These are phyloP conservation scores for Magnaporthiopsis incrustans DNA, from an alignment of 2,329 filamentous ascomycete species.

Conservation along the genomic window DNA sequence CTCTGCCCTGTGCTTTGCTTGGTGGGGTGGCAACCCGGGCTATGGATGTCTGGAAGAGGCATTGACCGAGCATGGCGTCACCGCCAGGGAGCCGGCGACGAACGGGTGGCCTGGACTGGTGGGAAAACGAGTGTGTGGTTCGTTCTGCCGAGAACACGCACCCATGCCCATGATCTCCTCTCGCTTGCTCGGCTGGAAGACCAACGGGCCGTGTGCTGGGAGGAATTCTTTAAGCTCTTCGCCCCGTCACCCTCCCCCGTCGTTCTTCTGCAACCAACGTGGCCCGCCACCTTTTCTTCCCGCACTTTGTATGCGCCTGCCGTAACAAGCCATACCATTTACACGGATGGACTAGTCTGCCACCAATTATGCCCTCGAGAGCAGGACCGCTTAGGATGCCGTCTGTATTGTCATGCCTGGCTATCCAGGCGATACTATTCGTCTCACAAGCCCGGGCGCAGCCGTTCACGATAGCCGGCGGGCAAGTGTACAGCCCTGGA, in stretches of 20 bases:
- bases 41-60: neutral
- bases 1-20: neutral
- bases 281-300: neutral
- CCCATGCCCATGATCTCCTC: neutral
- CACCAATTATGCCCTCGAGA: neutral
- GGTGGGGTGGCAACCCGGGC: no score
- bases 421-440: slow-evolving; percentile 10
- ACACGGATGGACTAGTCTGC: neutral
- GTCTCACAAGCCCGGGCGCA: slow-evolving; percentile 21
- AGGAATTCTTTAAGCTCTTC: neutral
- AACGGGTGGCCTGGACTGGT: neutral
- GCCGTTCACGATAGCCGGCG: slow-evolving; percentile 51
- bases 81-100: neutral
- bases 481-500: slow-evolving; percentile 63
- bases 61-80: neutral
- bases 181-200: neutral
- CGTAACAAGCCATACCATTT: neutral
- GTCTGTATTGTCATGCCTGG: slow-evolving; percentile 1
- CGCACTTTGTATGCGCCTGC: neutral
- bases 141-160: neutral
- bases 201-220: no score
- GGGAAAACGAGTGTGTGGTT: neutral
- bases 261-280: neutral
- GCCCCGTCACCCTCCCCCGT: neutral
- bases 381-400: neutral